Conservation (phyloP, 441 rosid species). For the Cnidoscolus chayamansa region DNA sequence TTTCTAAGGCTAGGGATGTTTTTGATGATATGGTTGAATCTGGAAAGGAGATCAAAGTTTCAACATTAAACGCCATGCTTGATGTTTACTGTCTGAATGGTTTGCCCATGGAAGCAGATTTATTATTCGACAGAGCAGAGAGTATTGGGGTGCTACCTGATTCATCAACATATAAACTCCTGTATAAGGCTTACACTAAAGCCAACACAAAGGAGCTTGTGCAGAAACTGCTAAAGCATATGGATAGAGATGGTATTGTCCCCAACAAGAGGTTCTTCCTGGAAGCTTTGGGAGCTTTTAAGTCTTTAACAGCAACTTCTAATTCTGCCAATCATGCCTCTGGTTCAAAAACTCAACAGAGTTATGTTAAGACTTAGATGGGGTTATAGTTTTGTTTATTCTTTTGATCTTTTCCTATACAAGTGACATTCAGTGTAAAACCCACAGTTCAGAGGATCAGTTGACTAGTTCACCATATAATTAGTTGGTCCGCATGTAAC, state of each 20-base stretch:
- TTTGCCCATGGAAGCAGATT: conserved; percentile 64
- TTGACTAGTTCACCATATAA: background rate
- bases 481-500: background rate
- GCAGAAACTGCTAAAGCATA: conserved; percentile 54
- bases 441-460: conserved; percentile 3
- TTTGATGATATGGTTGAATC: conserved; percentile 58
- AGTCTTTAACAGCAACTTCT: conserved; percentile 38
- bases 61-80: conserved; percentile 71
- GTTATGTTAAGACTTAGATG: conserved; percentile 23
- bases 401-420: conserved; percentile 11
- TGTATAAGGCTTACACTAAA: conserved; percentile 76
- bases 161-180: conserved; percentile 77
- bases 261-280: conserved; percentile 79
- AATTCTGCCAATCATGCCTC: conserved; percentile 28
- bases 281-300: conserved; percentile 70
- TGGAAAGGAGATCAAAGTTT: conserved; percentile 50
- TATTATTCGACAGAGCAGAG: conserved; percentile 46
- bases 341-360: conserved; percentile 22
- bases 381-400: conserved; percentile 8
- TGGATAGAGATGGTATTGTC: conserved; percentile 72
- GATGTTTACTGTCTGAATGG: conserved; percentile 65
- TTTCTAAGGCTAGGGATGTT: conserved; percentile 66
- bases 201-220: conserved; percentile 68
- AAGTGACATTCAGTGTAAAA: conserved; percentile 14
- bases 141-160: conserved; percentile 41